Evolutionary conservation across 805 yeast species (phyloP), one percentile per base, ranked within the genome.

Genomic region (Metschnikowia corniflorae): DNA sequence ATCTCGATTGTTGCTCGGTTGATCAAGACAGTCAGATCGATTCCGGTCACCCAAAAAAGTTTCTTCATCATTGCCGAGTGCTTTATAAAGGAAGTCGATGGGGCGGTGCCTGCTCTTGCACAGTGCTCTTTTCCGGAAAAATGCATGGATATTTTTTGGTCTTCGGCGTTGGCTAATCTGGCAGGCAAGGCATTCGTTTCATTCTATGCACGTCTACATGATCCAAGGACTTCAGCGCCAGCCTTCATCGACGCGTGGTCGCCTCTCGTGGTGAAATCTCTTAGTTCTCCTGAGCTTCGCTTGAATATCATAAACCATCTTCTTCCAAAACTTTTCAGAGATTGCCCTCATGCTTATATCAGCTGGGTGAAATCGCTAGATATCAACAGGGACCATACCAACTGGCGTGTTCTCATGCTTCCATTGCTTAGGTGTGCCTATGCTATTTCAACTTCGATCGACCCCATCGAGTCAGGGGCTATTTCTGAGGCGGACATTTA

Each of bases 161-260:
- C 79, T 1, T 78, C 75, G 46, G 73, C 86, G 0, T 54, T 86
- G 37, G 81, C 93, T 0, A 83, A 78, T 42, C 73, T 82, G 3
- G 68, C 78, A 14, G 80, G 84, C n/a, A 82, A 77, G 50, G 68
- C 80, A 13, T 39, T 82, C 1, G 64, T 65, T 6, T 51, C 70
- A 0, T 41, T 50, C 43, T 64, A 34, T 42, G 42, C 43, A 20
- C 56, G 39, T 13, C 40, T 44, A 14, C 30, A 34, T 15, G 20
- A 31, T 8, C 33, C 43, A 13, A 33, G 29, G 17, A 25, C 20
- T 6, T 16, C 65, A 5, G 66, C 67, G 40, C 49, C 16, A 6
- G n/a, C 29, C 6, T 82, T 87, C 86, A 49, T 75, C 5, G 35
- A 47, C 1, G 33, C 66, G 4, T 85, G 93, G 93, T 51, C 63